phyloP scores from a whole-genome alignment of 2,329 filamentous ascomycete genomes.

The Trichoderma sp. region DNA sequence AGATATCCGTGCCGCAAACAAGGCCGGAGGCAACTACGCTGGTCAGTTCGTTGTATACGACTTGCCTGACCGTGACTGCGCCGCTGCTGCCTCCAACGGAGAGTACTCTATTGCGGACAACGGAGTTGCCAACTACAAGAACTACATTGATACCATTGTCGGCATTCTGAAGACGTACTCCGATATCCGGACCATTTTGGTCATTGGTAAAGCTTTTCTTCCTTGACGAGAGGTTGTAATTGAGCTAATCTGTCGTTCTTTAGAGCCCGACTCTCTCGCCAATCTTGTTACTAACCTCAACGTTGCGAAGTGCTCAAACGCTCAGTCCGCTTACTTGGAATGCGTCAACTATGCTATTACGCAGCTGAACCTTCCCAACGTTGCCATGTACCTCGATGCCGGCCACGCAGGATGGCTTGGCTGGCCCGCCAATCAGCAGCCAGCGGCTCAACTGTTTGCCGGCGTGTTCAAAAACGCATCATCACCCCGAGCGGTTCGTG shows the following conservation, averaged over 20 bases:
- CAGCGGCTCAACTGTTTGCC: constrained; percentile 11
- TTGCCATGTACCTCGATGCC: constrained; percentile 12
- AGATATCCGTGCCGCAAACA: constrained; percentile 16
- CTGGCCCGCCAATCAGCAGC: constrained; percentile 9
- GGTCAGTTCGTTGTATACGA: constrained; percentile 17
- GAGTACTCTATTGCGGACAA: constrained; percentile 10
- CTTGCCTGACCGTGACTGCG: constrained; percentile 13
- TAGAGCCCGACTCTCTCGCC: constrained; percentile 15
- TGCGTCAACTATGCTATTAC: constrained; percentile 14
- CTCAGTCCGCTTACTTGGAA: constrained; percentile 10
- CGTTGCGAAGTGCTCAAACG: constrained; percentile 3
- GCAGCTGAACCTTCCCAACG: constrained; percentile 4
- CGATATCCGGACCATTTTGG: neutral
- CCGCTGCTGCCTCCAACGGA: constrained; percentile 4
- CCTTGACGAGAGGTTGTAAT: neutral
- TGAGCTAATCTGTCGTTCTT: neutral
- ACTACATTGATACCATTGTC: constrained; percentile 12
- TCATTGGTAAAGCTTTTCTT: neutral
- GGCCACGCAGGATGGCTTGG: constrained; percentile 19
- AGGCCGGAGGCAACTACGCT: constrained; percentile 10
- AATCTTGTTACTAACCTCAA: constrained; percentile 9
- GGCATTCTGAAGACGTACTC: neutral
- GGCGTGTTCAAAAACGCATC: constrained; percentile 14
- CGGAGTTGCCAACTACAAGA: constrained; percentile 11
- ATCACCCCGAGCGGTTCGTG: constrained; percentile 2